Conservation (phyloP, 2,329 filamentous ascomycete genomes). For the Aureobasidium sp. region DNA sequence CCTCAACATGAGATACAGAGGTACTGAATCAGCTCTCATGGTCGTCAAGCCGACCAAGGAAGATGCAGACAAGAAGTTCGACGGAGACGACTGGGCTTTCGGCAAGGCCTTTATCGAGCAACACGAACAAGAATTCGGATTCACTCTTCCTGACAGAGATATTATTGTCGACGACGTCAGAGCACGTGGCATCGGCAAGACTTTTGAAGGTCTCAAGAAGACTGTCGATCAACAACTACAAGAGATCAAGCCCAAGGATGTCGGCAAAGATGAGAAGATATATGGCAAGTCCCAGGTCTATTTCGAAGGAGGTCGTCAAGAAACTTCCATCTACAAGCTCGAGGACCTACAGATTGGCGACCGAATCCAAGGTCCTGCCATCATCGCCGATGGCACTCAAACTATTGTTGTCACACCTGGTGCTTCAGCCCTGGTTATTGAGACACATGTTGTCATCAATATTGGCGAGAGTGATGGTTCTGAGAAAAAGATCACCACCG, state of each 20-base stretch:
- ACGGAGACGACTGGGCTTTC: constrained; percentile 70
- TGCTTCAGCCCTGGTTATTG: constrained; percentile 67
- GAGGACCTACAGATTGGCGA: constrained; percentile 67
- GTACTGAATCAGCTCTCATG: constrained; percentile 88
- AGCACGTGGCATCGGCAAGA: constrained; percentile 82
- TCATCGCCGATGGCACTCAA: constrained; percentile 70
- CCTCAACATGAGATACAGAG: constrained; percentile 86
- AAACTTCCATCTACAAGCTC: constrained; percentile 79
- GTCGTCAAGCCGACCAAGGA: constrained; percentile 64
- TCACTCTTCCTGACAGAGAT: constrained; percentile 76
- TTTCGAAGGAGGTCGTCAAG: constrained; percentile 70
- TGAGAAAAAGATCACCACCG: constrained; percentile 43
- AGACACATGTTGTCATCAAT: constrained; percentile 86
- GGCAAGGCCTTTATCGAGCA: constrained; percentile 77
- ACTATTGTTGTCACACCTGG: constrained; percentile 84
- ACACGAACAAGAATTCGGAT: constrained; percentile 89
- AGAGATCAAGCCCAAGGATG: constrained; percentile 54
- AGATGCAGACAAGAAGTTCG: constrained; percentile 53
- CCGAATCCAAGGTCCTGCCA: constrained; percentile 69
- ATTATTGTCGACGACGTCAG: constrained; percentile 88
- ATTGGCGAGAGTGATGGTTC: constrained; percentile 51
- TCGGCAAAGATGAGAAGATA: constrained; percentile 52
- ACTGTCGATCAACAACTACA: constrained; percentile 80
- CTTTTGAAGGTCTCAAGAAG: constrained; percentile 69
- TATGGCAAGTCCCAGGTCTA: constrained; percentile 67